These are phyloP conservation scores for Candida pseudoglaebosa DNA, from an alignment of 805 yeast genomes.

Conservation along the genomic window DNA sequence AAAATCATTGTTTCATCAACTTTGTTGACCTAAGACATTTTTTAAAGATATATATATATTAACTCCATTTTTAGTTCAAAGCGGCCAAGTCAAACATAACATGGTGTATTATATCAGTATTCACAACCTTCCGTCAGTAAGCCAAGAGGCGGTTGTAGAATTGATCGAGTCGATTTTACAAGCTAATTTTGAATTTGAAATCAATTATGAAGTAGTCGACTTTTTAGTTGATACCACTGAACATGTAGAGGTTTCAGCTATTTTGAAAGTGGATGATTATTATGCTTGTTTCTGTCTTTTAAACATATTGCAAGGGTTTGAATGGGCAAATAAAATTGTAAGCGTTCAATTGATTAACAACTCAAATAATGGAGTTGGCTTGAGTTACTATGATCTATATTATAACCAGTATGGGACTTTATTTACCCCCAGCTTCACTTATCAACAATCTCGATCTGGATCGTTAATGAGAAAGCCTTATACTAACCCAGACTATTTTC, in stretches of 20 bases:
- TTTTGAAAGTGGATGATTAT: conserved; percentile 4
- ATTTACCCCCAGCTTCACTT: conserved; percentile 1
- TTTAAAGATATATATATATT: too few relatives aligned
- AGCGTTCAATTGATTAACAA: conserved; percentile 12
- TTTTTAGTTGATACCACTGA: conserved; percentile 5
- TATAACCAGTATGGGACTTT: too few relatives aligned
- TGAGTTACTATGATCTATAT: neutral
- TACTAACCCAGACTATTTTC: conserved; percentile 11
- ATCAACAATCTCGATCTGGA: too few relatives aligned
- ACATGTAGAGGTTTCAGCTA: neutral
- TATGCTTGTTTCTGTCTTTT: conserved; percentile 7
- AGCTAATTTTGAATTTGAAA: conserved; percentile 9
- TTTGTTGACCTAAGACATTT: too few relatives aligned
- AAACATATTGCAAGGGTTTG: conserved; percentile 21
- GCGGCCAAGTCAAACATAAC: too few relatives aligned
- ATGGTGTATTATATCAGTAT: conserved; percentile 4
- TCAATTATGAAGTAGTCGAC: conserved; percentile 7
- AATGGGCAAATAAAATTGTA: conserved; percentile 18
- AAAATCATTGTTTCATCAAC: too few relatives aligned
- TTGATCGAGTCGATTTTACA: conserved; percentile 15
- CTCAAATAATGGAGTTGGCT: neutral
- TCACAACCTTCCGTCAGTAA: conserved; percentile 11
- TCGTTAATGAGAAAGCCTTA: too few relatives aligned
- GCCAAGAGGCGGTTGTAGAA: conserved; percentile 11
- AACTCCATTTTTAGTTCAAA: too few relatives aligned